A percentile compares a stretch with the other conserved stretches of the same genome.
These are phyloP conservation scores for Strobilomyces confusus DNA, from an alignment of 768 basidiomycete genomes.

Conservation along the genomic window DNA sequence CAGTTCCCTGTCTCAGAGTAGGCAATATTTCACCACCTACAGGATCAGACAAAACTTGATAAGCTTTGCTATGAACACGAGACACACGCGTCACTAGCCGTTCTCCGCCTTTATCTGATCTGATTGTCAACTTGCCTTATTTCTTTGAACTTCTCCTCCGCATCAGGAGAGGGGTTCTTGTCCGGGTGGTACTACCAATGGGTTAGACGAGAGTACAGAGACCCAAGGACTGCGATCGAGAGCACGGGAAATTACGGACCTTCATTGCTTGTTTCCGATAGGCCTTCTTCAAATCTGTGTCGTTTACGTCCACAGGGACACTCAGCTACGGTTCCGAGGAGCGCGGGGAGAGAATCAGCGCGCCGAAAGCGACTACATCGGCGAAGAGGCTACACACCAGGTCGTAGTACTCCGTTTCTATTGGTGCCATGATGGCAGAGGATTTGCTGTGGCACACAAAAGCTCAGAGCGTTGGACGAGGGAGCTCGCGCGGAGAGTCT, in stretches of 20 bases:
- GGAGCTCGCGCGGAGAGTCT: not conserved
- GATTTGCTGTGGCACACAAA: not conserved
- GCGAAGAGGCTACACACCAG: conserved; percentile 45
- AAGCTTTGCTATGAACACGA: conserved; percentile 71
- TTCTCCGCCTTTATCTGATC: conserved; percentile 8
- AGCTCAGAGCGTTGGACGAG: not conserved
- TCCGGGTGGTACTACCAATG: conserved; percentile 81
- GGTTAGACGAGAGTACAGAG: not conserved
- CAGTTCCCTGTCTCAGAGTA: conserved; percentile 2
- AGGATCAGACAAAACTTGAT: conserved; percentile 84
- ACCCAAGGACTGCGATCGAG: not conserved
- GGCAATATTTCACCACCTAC: conserved; percentile 40
- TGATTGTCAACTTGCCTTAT: conserved; percentile 59
- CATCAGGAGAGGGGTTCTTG: conserved; percentile 90
- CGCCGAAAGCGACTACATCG: not conserved
- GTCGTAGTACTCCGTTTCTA: conserved; percentile 89
- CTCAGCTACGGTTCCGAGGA: conserved; percentile 47
- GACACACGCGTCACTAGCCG: conserved; percentile 14
- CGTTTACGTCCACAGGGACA: conserved; percentile 67
- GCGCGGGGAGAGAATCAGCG: not conserved
- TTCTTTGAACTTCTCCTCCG: conserved; percentile 95
- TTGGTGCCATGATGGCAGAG: conserved; percentile 62
- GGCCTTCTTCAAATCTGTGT: conserved; percentile 87
- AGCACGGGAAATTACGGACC: conserved; percentile 39
- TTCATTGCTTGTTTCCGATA: conserved; percentile 94